Evolutionary conservation across 441 rosid genomes (phyloP), one percentile per base, ranked within the genome.

Genomic region (Mallotus repandus): DNA sequence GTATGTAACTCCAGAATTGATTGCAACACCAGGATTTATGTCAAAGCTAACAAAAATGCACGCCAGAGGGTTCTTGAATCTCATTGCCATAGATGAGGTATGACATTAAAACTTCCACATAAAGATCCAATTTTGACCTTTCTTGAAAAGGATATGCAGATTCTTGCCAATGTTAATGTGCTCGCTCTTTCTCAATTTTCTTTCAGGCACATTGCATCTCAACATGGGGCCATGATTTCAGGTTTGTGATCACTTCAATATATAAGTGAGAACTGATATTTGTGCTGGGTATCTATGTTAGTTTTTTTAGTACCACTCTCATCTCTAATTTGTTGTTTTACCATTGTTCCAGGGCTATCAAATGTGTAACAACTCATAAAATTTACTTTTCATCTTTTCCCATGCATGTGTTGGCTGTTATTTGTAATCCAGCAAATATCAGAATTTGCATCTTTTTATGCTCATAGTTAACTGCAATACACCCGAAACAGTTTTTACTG

Each of bases 181-280:
- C 15, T 32, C 29, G 71, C 69, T 75, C 15, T 46, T 16, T n/a
- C 22, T 53, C 35, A 68, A 45, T 73, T 60, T 79, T 74, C 79
- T 85, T 58, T 67, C 91, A 95, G 97, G 98, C 98, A 71, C 99
- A 96, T 74, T 96, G 98, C 85, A 90, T 93, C 83, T 96, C 99
- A 70, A 80, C 95, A 13, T 96, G 99, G 99, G 98, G 99, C 76
- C 98, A 96, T 74, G 97, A 96, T 85, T 95, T 95, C 90, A 95
- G 99, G 99, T 91, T 83, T 63, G 86, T 80, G 49, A 58, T 70
- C 72, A 19, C 56, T 83, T 75, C 54, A 53, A 61, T 29, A 61
- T 68, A 63, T 73, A 58, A 65, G 53, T 22, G 65, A 61, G 18
- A 62, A 32, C 21, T 70, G 61, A 52, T 69, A 12, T 45, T 52